Conservation (phyloP, 2,329 filamentous ascomycete species). For the Bisporella sp. region DNA sequence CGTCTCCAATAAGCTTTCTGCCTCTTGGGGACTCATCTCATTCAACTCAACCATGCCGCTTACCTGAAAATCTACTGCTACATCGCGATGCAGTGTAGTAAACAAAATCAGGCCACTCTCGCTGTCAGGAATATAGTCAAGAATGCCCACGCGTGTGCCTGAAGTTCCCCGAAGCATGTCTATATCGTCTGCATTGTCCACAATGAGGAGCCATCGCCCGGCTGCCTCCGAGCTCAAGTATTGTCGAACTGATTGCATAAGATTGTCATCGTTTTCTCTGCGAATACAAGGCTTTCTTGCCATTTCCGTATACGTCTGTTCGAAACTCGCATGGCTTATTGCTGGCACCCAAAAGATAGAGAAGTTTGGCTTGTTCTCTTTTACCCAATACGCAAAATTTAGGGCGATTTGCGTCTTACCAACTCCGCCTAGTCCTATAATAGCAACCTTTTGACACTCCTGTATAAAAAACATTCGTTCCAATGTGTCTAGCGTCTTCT, state of each 20-base stretch:
- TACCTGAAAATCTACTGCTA: not conserved
- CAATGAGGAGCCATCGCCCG: constrained; percentile 33
- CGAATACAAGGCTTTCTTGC: not conserved
- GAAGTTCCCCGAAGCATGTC: constrained; percentile 17
- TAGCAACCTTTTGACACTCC: constrained; percentile 1
- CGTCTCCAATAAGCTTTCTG: not conserved
- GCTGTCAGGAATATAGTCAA: constrained; percentile 5
- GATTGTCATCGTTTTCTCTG: constrained; percentile 4
- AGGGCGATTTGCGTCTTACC: constrained; percentile 12
- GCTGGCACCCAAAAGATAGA: constrained; percentile 34
- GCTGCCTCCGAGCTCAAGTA: constrained; percentile 7
- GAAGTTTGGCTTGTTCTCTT: constrained; percentile 19
- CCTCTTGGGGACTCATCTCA: not conserved
- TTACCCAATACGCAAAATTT: constrained; percentile 3
- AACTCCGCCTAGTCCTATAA: constrained; percentile 9
- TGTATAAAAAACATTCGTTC: not conserved
- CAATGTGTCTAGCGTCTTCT: not conserved
- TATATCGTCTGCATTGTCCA: constrained; percentile 38
- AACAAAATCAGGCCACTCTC: constrained; percentile 5
- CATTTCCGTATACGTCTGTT: constrained; percentile 5
- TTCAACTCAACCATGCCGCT: constrained; percentile 1
- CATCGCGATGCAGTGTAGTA: constrained; percentile 5
- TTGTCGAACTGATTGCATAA: constrained; percentile 4
- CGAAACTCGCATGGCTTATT: constrained; percentile 10
- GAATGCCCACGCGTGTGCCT: not conserved